Conservation (phyloP, 805 yeast species). For the Saccharomycopsis sp. region DNA sequence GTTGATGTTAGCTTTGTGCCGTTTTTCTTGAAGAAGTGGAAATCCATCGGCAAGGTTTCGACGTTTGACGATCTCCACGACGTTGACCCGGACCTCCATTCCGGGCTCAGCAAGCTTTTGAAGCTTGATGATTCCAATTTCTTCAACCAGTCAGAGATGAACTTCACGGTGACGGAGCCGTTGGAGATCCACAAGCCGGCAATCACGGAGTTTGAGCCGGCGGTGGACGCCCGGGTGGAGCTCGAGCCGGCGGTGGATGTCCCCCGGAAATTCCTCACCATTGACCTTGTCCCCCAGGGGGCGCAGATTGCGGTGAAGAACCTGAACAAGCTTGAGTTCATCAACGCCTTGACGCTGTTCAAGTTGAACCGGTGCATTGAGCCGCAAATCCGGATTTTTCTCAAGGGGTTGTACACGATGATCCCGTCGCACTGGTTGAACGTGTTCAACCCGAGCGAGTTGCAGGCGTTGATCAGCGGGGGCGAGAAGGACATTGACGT, state of each 20-base stretch:
- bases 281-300: constrained; percentile 60
- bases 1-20: constrained; percentile 82
- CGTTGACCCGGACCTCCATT: constrained; percentile 60
- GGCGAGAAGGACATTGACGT: constrained; percentile 63
- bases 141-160: constrained; percentile 49
- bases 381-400: constrained; percentile 52
- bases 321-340: constrained; percentile 58
- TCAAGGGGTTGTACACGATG: constrained; percentile 62
- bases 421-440: constrained; percentile 68
- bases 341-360: constrained; percentile 69
- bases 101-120: constrained; percentile 53
- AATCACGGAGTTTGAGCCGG: neutral
- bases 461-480: constrained; percentile 80
- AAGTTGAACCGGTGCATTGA: constrained; percentile 57
- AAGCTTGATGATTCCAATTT: constrained; percentile 47
- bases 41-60: constrained; percentile 34
- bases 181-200: constrained; percentile 23
- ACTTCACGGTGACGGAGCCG: constrained; percentile 53
- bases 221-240: neutral
- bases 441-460: constrained; percentile 76
- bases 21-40: constrained; percentile 69
- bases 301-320: constrained; percentile 44
- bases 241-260: neutral
- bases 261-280: no score
- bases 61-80: constrained; percentile 73